These are phyloP conservation scores for Penicillium sp. DNA, from an alignment of 2,329 filamentous ascomycete species.

Conservation along the genomic window DNA sequence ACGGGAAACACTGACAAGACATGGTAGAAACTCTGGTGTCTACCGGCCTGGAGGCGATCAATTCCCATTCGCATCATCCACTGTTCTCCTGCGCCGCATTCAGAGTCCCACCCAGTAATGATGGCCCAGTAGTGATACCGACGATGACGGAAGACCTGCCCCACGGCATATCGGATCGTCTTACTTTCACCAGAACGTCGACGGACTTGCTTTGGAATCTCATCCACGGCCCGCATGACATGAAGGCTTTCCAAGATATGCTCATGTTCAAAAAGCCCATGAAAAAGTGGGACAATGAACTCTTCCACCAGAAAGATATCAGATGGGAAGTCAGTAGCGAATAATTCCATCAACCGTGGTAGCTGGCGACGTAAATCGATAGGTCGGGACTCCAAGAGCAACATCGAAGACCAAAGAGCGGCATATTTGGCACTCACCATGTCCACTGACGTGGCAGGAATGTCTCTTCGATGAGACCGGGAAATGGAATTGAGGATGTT, in stretches of 20 bases:
- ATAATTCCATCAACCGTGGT: constrained; percentile 58
- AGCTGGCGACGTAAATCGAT: constrained; percentile 57
- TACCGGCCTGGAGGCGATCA: constrained; percentile 53
- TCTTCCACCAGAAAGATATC: constrained; percentile 66
- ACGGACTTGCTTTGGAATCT: constrained; percentile 48
- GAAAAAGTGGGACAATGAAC: constrained; percentile 59
- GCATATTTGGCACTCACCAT: constrained; percentile 62
- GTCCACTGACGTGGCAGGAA: constrained; percentile 42
- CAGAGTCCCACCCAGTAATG: constrained; percentile 77
- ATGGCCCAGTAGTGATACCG: constrained; percentile 74
- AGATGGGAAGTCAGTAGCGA: constrained; percentile 61
- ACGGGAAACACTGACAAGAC: constrained; percentile 62
- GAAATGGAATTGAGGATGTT: constrained; percentile 73
- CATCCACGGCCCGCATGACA: constrained; percentile 52
- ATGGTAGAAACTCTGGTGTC: constrained; percentile 72
- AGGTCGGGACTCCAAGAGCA: constrained; percentile 44
- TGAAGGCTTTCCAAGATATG: constrained; percentile 51
- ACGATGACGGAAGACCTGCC: constrained; percentile 76
- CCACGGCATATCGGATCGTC: constrained; percentile 63
- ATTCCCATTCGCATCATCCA: constrained; percentile 62
- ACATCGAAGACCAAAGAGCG: constrained; percentile 63
- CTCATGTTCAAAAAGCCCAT: constrained; percentile 48
- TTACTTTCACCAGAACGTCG: constrained; percentile 31
- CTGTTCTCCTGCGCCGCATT: constrained; percentile 53
- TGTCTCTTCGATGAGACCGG: constrained; percentile 33